Percentiles rank a stretch among this genome's conserved stretches.
These are phyloP conservation scores for Fusarium sp. DNA, from an alignment of 2,329 filamentous ascomycete species.

Conservation along the genomic window DNA sequence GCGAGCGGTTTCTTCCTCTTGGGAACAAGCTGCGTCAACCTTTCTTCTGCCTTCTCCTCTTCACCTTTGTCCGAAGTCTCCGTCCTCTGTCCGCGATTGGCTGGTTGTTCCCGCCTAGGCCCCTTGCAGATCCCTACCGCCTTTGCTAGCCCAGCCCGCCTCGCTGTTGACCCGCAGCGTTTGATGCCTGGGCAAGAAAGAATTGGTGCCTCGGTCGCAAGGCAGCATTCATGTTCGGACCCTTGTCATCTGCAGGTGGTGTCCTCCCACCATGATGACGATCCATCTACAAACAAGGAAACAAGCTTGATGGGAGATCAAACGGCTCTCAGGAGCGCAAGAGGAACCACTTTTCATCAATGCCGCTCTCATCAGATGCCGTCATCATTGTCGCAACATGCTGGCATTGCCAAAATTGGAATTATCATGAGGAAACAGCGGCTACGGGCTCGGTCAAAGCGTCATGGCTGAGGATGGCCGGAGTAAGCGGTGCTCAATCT, in stretches of 20 bases:
- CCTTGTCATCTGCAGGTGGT: slow-evolving; percentile 18
- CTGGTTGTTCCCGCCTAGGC: slow-evolving; percentile 3
- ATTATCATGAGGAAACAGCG: neutral
- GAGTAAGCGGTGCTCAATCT: neutral
- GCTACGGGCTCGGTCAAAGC: slow-evolving; percentile 5
- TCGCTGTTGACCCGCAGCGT: slow-evolving; percentile 23
- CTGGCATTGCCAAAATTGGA: neutral
- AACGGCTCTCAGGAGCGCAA: neutral
- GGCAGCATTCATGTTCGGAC: slow-evolving; percentile 24
- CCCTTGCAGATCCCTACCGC: slow-evolving; percentile 32
- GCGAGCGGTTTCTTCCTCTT: neutral
- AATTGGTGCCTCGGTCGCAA: slow-evolving; percentile 35
- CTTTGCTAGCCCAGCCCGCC: slow-evolving; percentile 18
- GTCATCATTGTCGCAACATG: slow-evolving; percentile 29
- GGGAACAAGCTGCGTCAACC: slow-evolving; percentile 16
- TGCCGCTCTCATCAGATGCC: slow-evolving; percentile 26
- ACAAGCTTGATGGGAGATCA: slow-evolving; percentile 26
- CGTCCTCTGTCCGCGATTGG: slow-evolving; percentile 32
- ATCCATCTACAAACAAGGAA: slow-evolving; percentile 37
- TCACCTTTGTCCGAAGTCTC: slow-evolving; percentile 11
- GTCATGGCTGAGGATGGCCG: neutral
- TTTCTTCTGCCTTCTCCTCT: slow-evolving; percentile 21
- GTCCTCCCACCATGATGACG: slow-evolving; percentile 26
- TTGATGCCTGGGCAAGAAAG: slow-evolving; percentile 8
- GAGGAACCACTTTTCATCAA: slow-evolving; percentile 28